A percentile compares a stretch with the other conserved stretches of the same genome.
Evolutionary conservation across 2,329 filamentous ascomycete species (phyloP).

Genomic region (Neurospora crassa): DNA sequence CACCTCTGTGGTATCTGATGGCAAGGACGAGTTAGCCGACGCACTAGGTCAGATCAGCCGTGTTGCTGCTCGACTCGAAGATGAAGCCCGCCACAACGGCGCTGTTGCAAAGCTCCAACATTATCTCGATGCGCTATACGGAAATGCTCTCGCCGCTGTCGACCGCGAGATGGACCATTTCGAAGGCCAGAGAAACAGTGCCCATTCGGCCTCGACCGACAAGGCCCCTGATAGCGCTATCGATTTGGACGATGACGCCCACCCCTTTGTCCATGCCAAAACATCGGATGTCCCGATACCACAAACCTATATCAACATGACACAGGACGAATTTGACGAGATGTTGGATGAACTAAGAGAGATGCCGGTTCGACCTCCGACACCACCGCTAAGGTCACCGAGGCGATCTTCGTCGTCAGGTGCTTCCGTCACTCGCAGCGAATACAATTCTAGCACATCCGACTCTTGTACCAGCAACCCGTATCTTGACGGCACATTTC

Average conservation of each 20-base stretch:
- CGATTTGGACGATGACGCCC: conserved; percentile 24
- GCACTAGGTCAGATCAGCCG: conserved; percentile 27
- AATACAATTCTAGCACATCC: conserved; percentile 2
- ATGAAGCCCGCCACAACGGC: conserved; percentile 52
- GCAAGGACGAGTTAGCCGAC: conserved; percentile 21
- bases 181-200: neutral
- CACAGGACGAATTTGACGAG: conserved; percentile 23
- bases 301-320: conserved; percentile 16
- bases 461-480: neutral
- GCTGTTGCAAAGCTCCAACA: conserved; percentile 60
- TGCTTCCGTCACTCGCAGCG: neutral
- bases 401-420: conserved; percentile 7
- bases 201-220: conserved; percentile 22
- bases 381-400: conserved; percentile 19
- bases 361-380: conserved; percentile 18
- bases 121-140: conserved; percentile 59
- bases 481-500: neutral
- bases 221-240: conserved; percentile 32
- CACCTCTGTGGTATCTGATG: conserved; percentile 7
- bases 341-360: conserved; percentile 21
- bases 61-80: conserved; percentile 22
- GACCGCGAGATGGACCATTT: conserved; percentile 2
- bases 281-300: conserved; percentile 7
- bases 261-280: conserved; percentile 15
- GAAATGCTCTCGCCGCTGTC: conserved; percentile 36